Conservation (phyloP, 2,329 filamentous ascomycete species). For the Aspergillus spinulosporus region DNA sequence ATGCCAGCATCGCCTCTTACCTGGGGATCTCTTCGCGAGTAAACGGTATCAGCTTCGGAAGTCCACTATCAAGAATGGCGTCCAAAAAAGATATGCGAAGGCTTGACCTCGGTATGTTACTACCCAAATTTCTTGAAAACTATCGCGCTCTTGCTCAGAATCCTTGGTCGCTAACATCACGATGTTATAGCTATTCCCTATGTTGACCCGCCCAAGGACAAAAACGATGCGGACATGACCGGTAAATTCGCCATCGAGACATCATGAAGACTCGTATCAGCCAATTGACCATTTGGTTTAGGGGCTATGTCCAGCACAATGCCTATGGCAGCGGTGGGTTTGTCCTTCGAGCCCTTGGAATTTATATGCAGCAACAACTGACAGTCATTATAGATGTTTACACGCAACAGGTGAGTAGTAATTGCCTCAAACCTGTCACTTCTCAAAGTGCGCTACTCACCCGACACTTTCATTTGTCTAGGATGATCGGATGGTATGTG, state of each 20-base stretch:
- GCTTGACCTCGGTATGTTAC: conserved; percentile 66
- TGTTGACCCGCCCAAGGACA: conserved; percentile 69
- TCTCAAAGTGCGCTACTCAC: conserved; percentile 4
- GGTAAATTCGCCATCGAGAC: conserved; percentile 50
- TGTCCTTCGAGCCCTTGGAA: conserved; percentile 9
- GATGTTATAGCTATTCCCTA: conserved; percentile 75
- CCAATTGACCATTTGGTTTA: conserved; percentile 31
- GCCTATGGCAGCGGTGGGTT: conserved; percentile 81
- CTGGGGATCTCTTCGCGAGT: conserved; percentile 4
- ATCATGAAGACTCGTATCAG: background rate
- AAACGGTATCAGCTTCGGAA: background rate
- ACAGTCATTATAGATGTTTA: conserved; percentile 67
- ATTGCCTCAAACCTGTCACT: background rate
- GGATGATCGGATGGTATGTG: conserved; percentile 63
- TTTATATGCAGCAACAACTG: conserved; percentile 20
- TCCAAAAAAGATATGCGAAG: conserved; percentile 75
- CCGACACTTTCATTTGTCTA: conserved; percentile 32
- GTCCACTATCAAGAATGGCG: conserved; percentile 53
- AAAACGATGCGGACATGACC: conserved; percentile 66
- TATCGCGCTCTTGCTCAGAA: background rate
- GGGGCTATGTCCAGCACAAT: conserved; percentile 72
- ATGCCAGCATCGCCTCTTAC: conserved; percentile 14
- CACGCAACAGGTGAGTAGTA: conserved; percentile 71
- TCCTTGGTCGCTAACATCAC: conserved; percentile 17
- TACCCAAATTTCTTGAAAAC: background rate